Conservation (phyloP, 176 grass and related monocot genomes). For the Hordeum vulgare region MorexV3_pseudomolecules_assembly NC_058520.1:8757302-8757801, state of each 20-base stretch:
- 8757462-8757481: not conserved
- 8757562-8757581: too few species aligned
- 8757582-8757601: not conserved
- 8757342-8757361: too few species aligned
- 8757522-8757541: not conserved
- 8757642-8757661: not conserved
- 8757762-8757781: not conserved
- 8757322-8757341: too few species aligned
- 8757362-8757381: fast-evolving
- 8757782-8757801: not conserved
- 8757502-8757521: not conserved
- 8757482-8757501: not conserved
- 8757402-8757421: not conserved
- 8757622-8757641: not conserved
- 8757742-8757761: not conserved
- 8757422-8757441: not conserved
- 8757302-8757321: too few species aligned
- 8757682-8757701: conserved; percentile 1
- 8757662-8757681: conserved; percentile 2
- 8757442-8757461: not conserved
- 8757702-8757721: not conserved
- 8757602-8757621: not conserved
- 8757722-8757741: not conserved
- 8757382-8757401: too few species aligned
- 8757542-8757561: not conserved